These are phyloP conservation scores for Lolium rigidum DNA, from an alignment of 176 grass and related monocot genomes.

Conservation along the genomic window DNA sequence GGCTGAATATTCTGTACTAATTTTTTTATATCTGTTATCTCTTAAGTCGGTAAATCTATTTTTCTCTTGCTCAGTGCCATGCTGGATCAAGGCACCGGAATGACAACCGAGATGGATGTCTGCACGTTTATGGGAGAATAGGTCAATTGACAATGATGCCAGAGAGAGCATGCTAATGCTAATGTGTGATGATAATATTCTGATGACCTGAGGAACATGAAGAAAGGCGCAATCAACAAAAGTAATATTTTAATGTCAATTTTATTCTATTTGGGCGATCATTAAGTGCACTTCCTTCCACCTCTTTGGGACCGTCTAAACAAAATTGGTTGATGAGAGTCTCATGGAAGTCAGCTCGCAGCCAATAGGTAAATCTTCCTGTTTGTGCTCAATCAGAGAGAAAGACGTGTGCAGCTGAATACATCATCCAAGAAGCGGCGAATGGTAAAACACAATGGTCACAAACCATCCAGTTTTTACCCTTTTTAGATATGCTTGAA, in stretches of 20 bases:
- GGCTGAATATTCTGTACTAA: not conserved
- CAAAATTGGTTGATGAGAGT: conserved; percentile 54
- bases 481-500: not conserved
- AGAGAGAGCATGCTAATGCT: conserved; percentile 55
- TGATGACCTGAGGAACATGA: conserved; percentile 34
- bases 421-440: conserved; percentile 61
- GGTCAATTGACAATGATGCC: conserved; percentile 63
- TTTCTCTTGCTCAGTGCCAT: conserved; percentile 65
- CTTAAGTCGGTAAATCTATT: conserved; percentile 16
- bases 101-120: conserved; percentile 89
- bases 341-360: conserved; percentile 67
- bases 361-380: conserved; percentile 45
- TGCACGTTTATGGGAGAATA: conserved; percentile 89
- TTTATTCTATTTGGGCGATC: conserved; percentile 51
- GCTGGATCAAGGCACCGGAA: conserved; percentile 73
- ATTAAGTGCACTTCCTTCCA: conserved; percentile 49
- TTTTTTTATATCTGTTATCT: conserved; percentile 17
- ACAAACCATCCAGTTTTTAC: not conserved
- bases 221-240: conserved; percentile 51
- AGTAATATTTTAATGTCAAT: conserved; percentile 71
- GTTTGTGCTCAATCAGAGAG: conserved; percentile 44
- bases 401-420: conserved; percentile 52
- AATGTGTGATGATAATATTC: conserved; percentile 45
- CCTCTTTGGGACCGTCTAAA: conserved; percentile 53
- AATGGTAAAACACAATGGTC: conserved; percentile 40